Base-by-base conservation (phyloP, 805 yeast genomes). In the Tetrapisispora taiwanensis region DNA sequence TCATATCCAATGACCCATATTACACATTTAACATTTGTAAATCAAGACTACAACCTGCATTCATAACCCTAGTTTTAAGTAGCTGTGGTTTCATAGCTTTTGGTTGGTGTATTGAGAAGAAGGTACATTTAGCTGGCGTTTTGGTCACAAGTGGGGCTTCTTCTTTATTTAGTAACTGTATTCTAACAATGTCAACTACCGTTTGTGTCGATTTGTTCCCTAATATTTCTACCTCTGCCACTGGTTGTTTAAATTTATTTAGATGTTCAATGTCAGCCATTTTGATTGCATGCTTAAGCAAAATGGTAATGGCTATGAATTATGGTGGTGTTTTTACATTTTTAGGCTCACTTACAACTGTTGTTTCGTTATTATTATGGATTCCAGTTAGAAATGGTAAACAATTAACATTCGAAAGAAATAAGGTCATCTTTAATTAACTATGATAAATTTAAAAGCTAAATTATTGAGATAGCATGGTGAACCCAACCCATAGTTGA, bases 121-220 rank as follows among this genome's bases (percentile, higher is more conserved):
- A 66, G 26, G 70, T 72, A 4, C 67, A 69, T 35, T 61, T 79
- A 28, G 70, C 79, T 0, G 75, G 77, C 0, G 76, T 84, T 6
- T 63, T 85, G 14, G 71, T 84, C 1, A 66, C 75, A 47, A 68
- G 81, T 6, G 78, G 76, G 38, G 58, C 81, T 43, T 68, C 77
- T 2, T 78, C 89, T 7, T 60, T 71, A 47, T 71, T 79, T n/a
- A 69, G 80, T 5, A 73, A 81, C 51, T 74, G 77, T 41, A 73
- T 78, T 35, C 54, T 82, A 33, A 71, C 81, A 14, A 70, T 75
- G 30, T 69, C 79, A 3, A 73, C 80, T 0, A 84, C 92, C 0
- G 62, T 87, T 34, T 59, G 85, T 44, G 83, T 86, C n/a, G 95
- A 88, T 55, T 57, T 86, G 46, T 79, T 73, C 49, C 95, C 95